Evolutionary conservation across 2,329 filamentous ascomycete species (phyloP).

Genomic region (Phoma sp.): DNA sequence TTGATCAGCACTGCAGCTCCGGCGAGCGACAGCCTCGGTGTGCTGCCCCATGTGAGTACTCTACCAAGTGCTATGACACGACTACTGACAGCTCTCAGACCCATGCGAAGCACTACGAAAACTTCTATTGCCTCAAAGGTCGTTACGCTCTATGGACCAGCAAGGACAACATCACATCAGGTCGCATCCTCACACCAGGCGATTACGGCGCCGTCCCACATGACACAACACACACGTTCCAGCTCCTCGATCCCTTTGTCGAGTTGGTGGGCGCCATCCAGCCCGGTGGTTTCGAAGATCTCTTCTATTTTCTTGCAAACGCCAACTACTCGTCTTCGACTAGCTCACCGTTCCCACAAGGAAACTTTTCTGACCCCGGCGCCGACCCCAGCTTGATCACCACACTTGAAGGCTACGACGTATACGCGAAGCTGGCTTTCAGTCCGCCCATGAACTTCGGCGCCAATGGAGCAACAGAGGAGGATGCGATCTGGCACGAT

Average conservation of each 20-base stretch:
- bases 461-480: slow-evolving; percentile 51
- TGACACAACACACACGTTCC: slow-evolving; percentile 57
- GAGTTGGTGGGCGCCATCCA: slow-evolving; percentile 55
- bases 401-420: slow-evolving; percentile 50
- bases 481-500: slow-evolving; percentile 47
- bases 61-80: background rate
- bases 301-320: slow-evolving; percentile 51
- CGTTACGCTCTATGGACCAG: slow-evolving; percentile 55
- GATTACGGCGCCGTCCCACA: slow-evolving; percentile 56
- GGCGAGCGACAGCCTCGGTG: slow-evolving; percentile 46
- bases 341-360: slow-evolving; percentile 45
- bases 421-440: slow-evolving; percentile 52
- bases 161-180: slow-evolving; percentile 39
- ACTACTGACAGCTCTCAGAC: slow-evolving; percentile 15
- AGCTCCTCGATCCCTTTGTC: slow-evolving; percentile 56
- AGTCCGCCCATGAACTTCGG: slow-evolving; percentile 47
- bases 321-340: slow-evolving; percentile 46
- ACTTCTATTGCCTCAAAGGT: slow-evolving; percentile 55
- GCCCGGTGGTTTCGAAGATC: slow-evolving; percentile 57
- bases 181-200: slow-evolving; percentile 51
- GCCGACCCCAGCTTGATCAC: slow-evolving; percentile 41
- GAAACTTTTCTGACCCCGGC: slow-evolving; percentile 37
- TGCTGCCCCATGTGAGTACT: slow-evolving; percentile 49
- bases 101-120: slow-evolving; percentile 54
- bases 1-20: slow-evolving; percentile 54